A percentile compares a stretch with the other conserved stretches of the same genome.
These are phyloP conservation scores for Kuraishia borneana DNA, from an alignment of 805 yeast genomes.

Conservation along the genomic window DNA sequence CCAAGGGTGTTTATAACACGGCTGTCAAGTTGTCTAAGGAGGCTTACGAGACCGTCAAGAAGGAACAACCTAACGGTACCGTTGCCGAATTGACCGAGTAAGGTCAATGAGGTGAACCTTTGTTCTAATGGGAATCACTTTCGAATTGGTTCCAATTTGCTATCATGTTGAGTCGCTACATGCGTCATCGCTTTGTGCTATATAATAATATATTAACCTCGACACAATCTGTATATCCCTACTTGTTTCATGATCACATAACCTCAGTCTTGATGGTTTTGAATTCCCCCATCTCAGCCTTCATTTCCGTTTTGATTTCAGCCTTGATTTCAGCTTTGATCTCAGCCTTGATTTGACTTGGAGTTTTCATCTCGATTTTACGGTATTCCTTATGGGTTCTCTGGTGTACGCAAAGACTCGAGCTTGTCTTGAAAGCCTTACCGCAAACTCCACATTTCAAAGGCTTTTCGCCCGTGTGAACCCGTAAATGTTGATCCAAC, in stretches of 20 bases:
- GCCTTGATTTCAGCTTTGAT: background rate
- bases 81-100: too few relatives aligned
- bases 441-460: slow-evolving; percentile 63
- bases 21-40: slow-evolving; percentile 24
- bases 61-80: slow-evolving; percentile 11
- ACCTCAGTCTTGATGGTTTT: too few relatives aligned
- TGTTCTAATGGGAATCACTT: too few relatives aligned
- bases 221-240: too few relatives aligned
- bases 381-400: slow-evolving; percentile 87
- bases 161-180: too few relatives aligned
- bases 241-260: too few relatives aligned
- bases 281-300: background rate
- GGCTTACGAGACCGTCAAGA: slow-evolving; percentile 18
- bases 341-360: slow-evolving; percentile 24
- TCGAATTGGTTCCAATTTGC: too few relatives aligned
- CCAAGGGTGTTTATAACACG: slow-evolving; percentile 23
- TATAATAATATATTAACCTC: too few relatives aligned
- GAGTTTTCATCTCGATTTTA: slow-evolving; percentile 78
- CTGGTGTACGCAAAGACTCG: slow-evolving; percentile 72
- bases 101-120: too few relatives aligned
- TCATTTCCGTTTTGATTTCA: background rate
- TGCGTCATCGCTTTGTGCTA: too few relatives aligned
- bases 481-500: slow-evolving; percentile 71
- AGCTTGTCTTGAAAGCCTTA: slow-evolving; percentile 71
- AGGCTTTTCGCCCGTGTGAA: slow-evolving; percentile 88